Base-by-base conservation (phyloP, 2,329 filamentous ascomycete species). In the Microcyclosporella mali region DNA sequence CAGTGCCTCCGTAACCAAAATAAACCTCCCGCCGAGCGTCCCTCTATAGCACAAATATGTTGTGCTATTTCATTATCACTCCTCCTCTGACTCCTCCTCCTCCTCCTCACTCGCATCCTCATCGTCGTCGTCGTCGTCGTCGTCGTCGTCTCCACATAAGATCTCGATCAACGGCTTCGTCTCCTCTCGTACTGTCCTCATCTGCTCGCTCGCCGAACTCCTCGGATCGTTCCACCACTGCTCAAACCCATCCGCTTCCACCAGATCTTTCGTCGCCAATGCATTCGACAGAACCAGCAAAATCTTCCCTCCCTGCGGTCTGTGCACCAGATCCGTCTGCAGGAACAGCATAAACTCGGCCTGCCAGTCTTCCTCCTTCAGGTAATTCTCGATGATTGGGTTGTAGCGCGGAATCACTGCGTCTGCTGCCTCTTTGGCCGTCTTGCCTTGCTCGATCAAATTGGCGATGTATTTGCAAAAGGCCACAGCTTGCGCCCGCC, bases 161-260 rank as follows among this genome's bases (percentile, higher is more conserved):
- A 66, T 67, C 58, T 94, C 86, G 33, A 97, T 81, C 63, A 97
- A 78, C 40, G 82, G 79, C 57, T 79, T 74, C 45, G 85, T 88
- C 68, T 85, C 85, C 47, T 77, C 78, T 62, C 82, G 82, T 12
- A 95, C 78, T 37, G 69, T 75, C 46, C 67, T 66, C 81, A 95
- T 79, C 40, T 78, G 77, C 42, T 85, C 83, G 11, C 73, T 80
- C 42, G 80, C 81, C 17, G 68, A 75, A 4, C 84, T 82, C 57
- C 81, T 73, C 65, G 76, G 73, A 62, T 94, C 84, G 15, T 73
- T 77, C 89, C 89, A 97, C 92, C 92, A 98, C 36, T 77, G 76
- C 56, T 90, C 69, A 53, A 95, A 85, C 0, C 85, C 88, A 32
- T 95, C 89, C 59, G 95, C 88, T 61, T 95, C 88, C 1, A 95